Evolutionary conservation across 2,329 filamentous ascomycete genomes (phyloP).

Genomic region (Exophiala spinifera): DNA sequence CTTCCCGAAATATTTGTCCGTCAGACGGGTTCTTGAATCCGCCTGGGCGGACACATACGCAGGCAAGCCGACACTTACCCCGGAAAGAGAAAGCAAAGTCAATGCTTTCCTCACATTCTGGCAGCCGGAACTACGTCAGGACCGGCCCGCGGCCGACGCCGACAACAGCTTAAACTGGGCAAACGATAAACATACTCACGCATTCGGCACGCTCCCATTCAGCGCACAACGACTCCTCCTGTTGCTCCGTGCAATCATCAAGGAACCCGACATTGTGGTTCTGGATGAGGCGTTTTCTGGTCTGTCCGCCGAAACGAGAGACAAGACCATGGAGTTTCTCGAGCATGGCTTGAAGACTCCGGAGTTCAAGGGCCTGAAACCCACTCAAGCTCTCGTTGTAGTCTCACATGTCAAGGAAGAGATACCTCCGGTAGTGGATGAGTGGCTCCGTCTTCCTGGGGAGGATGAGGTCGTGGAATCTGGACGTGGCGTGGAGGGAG

Average conservation of each 20-base stretch:
- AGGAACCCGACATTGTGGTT: conserved; percentile 75
- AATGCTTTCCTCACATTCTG: conserved; percentile 75
- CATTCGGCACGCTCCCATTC: conserved; percentile 73
- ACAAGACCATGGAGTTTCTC: conserved; percentile 82
- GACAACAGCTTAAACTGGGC: conserved; percentile 25
- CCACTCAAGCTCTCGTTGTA: conserved; percentile 78
- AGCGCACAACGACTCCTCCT: conserved; percentile 80
- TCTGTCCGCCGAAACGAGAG: conserved; percentile 76
- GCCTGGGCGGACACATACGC: conserved; percentile 90
- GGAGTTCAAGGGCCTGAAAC: conserved; percentile 60
- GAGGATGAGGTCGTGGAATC: conserved; percentile 28
- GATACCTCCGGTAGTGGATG: conserved; percentile 75
- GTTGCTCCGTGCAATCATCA: conserved; percentile 77
- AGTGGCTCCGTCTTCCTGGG: conserved; percentile 78
- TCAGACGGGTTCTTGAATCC: conserved; percentile 74
- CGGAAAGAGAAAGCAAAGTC: conserved; percentile 57
- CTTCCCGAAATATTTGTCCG: conserved; percentile 73
- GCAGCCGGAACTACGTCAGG: conserved; percentile 68
- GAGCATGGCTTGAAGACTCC: conserved; percentile 51
- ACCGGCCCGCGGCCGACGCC: conserved; percentile 24
- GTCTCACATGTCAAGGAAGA: conserved; percentile 91
- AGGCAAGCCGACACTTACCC: conserved; percentile 62
- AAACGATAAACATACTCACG: conserved; percentile 33
- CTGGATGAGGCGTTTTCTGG: conserved; percentile 86
- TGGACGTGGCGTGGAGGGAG: conserved; percentile 20